These are phyloP conservation scores for Teratosphaeria pseudoeucalypti DNA, from an alignment of 2,329 filamentous ascomycete genomes.

Conservation along the genomic window DNA sequence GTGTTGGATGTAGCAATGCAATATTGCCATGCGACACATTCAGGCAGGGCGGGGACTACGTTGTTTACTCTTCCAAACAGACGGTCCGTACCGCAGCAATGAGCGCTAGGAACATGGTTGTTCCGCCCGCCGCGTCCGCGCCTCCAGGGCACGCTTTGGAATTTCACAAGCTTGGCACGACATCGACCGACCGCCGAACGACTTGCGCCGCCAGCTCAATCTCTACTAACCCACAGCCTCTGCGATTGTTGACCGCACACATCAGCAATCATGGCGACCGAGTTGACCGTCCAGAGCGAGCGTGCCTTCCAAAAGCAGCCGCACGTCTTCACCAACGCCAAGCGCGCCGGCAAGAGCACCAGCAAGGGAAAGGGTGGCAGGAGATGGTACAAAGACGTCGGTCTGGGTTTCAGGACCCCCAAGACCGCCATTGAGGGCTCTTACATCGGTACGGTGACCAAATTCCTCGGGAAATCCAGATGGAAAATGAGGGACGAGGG, in stretches of 20 bases:
- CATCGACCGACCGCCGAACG: neutral
- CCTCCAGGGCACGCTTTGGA: neutral
- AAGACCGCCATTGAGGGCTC: slow-evolving; percentile 96
- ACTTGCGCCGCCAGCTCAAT: neutral
- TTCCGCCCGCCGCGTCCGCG: neutral
- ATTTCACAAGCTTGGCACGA: neutral
- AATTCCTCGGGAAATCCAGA: too few species aligned
- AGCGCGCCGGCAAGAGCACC: slow-evolving; percentile 72
- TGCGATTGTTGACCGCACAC: neutral
- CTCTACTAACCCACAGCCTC: neutral
- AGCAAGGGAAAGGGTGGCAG: slow-evolving; percentile 82
- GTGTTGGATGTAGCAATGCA: neutral
- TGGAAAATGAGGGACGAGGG: neutral
- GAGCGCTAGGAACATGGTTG: neutral
- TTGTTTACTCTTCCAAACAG: neutral
- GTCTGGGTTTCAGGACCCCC: slow-evolving; percentile 97
- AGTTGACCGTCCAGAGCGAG: slow-evolving; percentile 99
- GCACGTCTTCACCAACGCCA: slow-evolving; percentile 99
- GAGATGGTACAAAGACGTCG: slow-evolving; percentile 99
- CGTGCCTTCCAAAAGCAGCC: slow-evolving; percentile 99
- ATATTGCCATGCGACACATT: neutral
- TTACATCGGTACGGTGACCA: slow-evolving; percentile 78
- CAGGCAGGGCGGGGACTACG: neutral
- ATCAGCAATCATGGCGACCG: slow-evolving; percentile 76
- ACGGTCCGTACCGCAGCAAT: neutral